phyloP scores from a whole-genome alignment of 1,284 basidiomycete species.

The Moniliophthora roreri region DNA sequence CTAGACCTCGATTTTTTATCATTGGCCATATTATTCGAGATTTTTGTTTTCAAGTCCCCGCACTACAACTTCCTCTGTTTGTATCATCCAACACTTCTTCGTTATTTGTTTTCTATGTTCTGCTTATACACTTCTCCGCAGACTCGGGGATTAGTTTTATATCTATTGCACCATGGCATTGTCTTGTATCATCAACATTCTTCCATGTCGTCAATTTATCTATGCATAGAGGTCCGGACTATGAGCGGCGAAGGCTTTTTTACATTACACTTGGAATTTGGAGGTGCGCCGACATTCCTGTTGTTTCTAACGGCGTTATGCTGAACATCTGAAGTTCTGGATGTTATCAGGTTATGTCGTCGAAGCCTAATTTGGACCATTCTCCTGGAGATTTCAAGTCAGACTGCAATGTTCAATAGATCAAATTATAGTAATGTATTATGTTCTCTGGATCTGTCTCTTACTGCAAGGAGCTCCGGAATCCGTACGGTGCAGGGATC shows the following conservation, averaged over 20 bases:
- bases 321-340: too few species aligned
- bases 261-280: too few species aligned
- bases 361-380: too few species aligned
- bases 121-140: slow-evolving; percentile 3
- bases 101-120: neutral
- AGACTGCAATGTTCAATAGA: too few species aligned
- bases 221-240: slow-evolving; percentile 5
- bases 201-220: neutral
- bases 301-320: too few species aligned
- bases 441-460: too few species aligned
- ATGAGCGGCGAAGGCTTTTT: neutral
- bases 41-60: neutral
- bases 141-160: slow-evolving; percentile 2
- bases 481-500: too few species aligned
- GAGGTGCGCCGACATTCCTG: too few species aligned
- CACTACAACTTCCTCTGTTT: neutral
- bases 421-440: too few species aligned
- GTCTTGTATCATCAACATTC: slow-evolving; percentile 8
- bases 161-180: slow-evolving; percentile 7
- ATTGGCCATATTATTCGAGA: neutral
- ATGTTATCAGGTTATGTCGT: too few species aligned
- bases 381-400: too few species aligned
- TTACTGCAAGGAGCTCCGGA: neutral
- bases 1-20: neutral
- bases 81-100: neutral